A percentile compares a stretch with the other conserved stretches of the same genome.
phyloP scores from a whole-genome alignment of 78 protist species.

The Cavenderia fasciculata region DNA sequence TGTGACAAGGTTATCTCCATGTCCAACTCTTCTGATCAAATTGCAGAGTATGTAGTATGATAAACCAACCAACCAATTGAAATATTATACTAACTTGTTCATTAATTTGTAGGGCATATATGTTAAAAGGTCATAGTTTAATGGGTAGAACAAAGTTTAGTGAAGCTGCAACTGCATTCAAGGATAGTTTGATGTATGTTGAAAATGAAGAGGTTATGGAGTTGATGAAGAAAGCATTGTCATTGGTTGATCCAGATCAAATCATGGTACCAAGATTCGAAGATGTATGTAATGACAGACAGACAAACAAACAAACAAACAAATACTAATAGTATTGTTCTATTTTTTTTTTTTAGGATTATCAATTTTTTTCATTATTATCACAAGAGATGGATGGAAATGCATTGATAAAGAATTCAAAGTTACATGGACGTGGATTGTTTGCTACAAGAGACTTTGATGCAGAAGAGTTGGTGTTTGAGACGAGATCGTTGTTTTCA shows the following conservation, averaged over 20 bases:
- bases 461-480: conserved; percentile 63
- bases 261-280: conserved; percentile 25
- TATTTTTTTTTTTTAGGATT: conserved; percentile 30
- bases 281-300: conserved; percentile 12
- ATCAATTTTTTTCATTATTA: conserved; percentile 16
- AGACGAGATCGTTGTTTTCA: conserved; percentile 19
- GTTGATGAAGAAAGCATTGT: conserved; percentile 6
- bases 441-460: conserved; percentile 58
- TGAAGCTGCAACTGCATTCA: conserved; percentile 25
- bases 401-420: not conserved
- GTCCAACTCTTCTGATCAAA: conserved; percentile 1
- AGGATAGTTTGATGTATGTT: not conserved
- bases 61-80: not conserved
- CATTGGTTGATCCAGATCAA: conserved; percentile 9
- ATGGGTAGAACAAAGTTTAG: conserved; percentile 15
- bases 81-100: not conserved
- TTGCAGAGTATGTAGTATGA: conserved; percentile 53
- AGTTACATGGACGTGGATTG: conserved; percentile 61
- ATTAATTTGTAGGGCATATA: conserved; percentile 1
- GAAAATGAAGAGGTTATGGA: not conserved
- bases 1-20: conserved; percentile 8
- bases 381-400: not conserved
- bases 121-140: conserved; percentile 26
- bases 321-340: no score
- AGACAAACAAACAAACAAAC: not conserved